Evolutionary conservation across 169 alveolate species (phyloP).

Genomic region (Cryptosporidium sp.): DNA sequence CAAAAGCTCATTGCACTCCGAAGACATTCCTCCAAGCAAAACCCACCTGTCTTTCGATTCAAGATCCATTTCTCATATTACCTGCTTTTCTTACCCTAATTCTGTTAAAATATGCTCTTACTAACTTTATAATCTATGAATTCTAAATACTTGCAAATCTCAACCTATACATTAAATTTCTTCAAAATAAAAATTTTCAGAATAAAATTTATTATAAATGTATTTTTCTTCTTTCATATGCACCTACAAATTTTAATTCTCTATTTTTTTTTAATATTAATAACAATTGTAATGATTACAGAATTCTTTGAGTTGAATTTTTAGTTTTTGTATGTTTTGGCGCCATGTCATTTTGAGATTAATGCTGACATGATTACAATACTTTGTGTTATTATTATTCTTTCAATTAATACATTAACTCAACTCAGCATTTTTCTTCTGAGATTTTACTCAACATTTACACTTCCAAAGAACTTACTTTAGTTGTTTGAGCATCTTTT

Average conservation of each 20-base stretch:
- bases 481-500: not conserved
- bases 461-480: too few relatives aligned
- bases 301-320: not conserved
- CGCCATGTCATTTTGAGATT: slow-evolving; percentile 8
- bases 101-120: not conserved
- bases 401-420: not conserved
- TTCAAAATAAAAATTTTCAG: not conserved
- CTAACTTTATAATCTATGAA: too few relatives aligned
- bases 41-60: slow-evolving; percentile 61
- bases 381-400: too few relatives aligned
- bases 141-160: not conserved
- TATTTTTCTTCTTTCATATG: too few relatives aligned
- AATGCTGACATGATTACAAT: not conserved
- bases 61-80: not conserved
- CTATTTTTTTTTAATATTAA: too few relatives aligned
- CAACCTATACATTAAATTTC: not conserved
- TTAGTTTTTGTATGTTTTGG: not conserved
- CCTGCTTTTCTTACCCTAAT: not conserved
- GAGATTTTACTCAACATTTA: too few relatives aligned
- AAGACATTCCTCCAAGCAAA: slow-evolving; percentile 22
- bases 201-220: too few relatives aligned
- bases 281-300: too few relatives aligned
- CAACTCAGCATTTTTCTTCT: too few relatives aligned
- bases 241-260: too few relatives aligned
- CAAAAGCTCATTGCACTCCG: not conserved